Evolutionary conservation across 2,329 filamentous ascomycete genomes (phyloP).

Genomic region (Verticillium nonalfalfae): DNA sequence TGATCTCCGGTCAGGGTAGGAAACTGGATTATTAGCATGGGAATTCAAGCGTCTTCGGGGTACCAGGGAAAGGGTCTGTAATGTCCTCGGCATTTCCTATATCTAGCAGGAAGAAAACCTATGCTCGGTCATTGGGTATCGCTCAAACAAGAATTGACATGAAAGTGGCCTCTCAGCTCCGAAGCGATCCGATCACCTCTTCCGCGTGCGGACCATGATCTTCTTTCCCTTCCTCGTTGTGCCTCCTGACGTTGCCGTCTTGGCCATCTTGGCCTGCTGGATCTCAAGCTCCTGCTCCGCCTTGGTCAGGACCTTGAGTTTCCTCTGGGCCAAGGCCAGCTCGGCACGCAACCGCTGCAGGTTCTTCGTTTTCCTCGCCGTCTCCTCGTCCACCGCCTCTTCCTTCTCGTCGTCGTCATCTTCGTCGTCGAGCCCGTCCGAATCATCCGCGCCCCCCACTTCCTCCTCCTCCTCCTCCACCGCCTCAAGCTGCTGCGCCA

Average conservation of each 20-base stretch:
- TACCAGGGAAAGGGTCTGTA: background rate
- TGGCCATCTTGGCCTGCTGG: constrained; percentile 58
- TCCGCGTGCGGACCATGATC: constrained; percentile 56
- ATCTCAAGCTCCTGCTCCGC: constrained; percentile 52
- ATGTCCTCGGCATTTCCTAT: background rate
- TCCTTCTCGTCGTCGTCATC: constrained; percentile 12
- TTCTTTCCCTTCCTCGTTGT: constrained; percentile 55
- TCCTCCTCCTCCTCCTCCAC: constrained; percentile 21
- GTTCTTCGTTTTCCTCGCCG: constrained; percentile 32
- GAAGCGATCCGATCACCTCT: constrained; percentile 33
- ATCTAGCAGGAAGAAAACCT: background rate
- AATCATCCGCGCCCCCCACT: constrained; percentile 7
- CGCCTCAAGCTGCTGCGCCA: constrained; percentile 24
- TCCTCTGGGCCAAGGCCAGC: constrained; percentile 44
- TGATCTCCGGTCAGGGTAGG: background rate
- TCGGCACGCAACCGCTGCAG: constrained; percentile 39
- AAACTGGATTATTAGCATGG: background rate
- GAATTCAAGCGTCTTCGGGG: background rate
- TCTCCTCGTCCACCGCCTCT: constrained; percentile 20
- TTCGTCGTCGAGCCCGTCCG: constrained; percentile 17
- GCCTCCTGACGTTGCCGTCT: constrained; percentile 55
- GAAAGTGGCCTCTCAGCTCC: background rate
- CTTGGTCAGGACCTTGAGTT: constrained; percentile 46
- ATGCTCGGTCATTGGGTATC: background rate
- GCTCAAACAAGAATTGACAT: background rate